phyloP scores from a whole-genome alignment of 2,329 filamentous ascomycete genomes.

The Bipolaris zeicola region DNA sequence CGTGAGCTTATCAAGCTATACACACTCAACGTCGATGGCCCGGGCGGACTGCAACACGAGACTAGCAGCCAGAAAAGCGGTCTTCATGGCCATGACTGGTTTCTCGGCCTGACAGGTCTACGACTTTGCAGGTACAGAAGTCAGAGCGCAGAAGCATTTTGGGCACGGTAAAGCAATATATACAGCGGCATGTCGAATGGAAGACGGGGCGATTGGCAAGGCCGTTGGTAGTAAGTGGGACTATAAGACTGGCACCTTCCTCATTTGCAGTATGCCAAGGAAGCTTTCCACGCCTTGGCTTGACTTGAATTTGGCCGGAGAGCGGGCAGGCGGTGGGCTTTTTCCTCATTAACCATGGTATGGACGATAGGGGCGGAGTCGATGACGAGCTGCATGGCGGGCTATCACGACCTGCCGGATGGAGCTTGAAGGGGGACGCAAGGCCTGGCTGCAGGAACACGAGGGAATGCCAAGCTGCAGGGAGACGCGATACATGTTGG shows the following conservation, averaged over 20 bases:
- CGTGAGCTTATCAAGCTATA: not conserved
- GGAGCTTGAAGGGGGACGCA: slow-evolving; percentile 14
- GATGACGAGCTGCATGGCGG: slow-evolving; percentile 15
- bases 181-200: slow-evolving; percentile 19
- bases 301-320: slow-evolving; percentile 22
- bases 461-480: slow-evolving; percentile 11
- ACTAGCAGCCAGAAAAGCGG: slow-evolving; percentile 29
- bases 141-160: not conserved
- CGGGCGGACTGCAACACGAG: slow-evolving; percentile 33
- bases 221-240: slow-evolving; percentile 21
- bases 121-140: slow-evolving; percentile 12
- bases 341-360: slow-evolving; percentile 18
- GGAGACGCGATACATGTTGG: not conserved
- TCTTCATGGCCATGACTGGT: slow-evolving; percentile 36
- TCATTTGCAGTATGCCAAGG: slow-evolving; percentile 27
- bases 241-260: slow-evolving; percentile 21
- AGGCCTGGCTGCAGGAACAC: slow-evolving; percentile 13
- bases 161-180: slow-evolving; percentile 25
- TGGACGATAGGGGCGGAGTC: slow-evolving; percentile 25
- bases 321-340: slow-evolving; percentile 19
- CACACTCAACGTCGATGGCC: slow-evolving; percentile 38
- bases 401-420: slow-evolving; percentile 30
- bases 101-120: slow-evolving; percentile 6
- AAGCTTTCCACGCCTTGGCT: slow-evolving; percentile 31
- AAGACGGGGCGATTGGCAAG: slow-evolving; percentile 11